Evolutionary conservation across 371 early-diverging fungal species (phyloP).

Genomic region (Funneliformis caledonium): DNA sequence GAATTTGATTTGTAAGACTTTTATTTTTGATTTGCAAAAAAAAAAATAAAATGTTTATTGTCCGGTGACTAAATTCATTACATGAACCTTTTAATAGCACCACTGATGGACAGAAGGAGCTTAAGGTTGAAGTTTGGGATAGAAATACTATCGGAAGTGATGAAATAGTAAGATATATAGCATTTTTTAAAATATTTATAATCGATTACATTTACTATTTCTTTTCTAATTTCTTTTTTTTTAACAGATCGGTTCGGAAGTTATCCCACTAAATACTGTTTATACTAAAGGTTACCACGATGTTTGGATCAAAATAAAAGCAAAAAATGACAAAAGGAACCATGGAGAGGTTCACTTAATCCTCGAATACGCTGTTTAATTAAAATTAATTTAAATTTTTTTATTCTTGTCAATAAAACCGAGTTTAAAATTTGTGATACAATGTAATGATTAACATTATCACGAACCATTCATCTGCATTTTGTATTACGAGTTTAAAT

Average conservation of each 20-base stretch:
- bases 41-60: background rate
- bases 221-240: background rate
- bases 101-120: background rate
- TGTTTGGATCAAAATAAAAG: background rate
- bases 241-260: background rate
- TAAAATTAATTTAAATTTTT: too few relatives aligned
- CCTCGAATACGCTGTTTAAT: background rate
- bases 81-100: background rate
- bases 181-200: background rate
- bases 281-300: background rate
- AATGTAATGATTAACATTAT: too few relatives aligned
- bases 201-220: background rate
- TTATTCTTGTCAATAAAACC: background rate
- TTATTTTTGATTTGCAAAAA: background rate
- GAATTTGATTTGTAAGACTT: constrained; percentile 22
- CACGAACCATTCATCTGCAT: too few relatives aligned
- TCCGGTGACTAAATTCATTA: background rate
- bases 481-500: background rate
- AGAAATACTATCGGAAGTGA: background rate
- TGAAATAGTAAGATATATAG: background rate
- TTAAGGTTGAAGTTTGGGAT: background rate
- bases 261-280: background rate
- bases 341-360: background rate
- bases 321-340: background rate
- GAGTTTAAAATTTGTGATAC: too few relatives aligned